These are phyloP conservation scores for Aspergillus tubingensis DNA, from an alignment of 2,329 filamentous ascomycete genomes.

Conservation along the genomic window DNA sequence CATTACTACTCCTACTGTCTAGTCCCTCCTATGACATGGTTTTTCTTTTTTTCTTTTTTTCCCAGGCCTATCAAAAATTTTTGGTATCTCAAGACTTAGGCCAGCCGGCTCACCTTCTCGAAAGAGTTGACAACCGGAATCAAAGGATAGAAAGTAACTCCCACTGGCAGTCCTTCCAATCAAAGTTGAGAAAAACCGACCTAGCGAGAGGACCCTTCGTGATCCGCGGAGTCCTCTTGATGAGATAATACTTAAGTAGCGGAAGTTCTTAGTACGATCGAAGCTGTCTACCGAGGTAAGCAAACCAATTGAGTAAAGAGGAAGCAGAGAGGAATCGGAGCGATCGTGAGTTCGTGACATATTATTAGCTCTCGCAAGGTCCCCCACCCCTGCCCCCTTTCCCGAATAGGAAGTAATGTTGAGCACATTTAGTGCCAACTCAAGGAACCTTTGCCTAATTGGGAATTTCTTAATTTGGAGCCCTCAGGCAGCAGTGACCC, in stretches of 20 bases:
- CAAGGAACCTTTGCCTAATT: constrained; percentile 8
- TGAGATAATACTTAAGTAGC: background rate
- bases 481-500: constrained; percentile 12
- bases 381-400: constrained; percentile 13
- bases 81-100: background rate
- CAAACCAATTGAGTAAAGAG: background rate
- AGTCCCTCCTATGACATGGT: too few relatives aligned
- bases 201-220: background rate
- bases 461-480: constrained; percentile 18
- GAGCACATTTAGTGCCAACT: constrained; percentile 10
- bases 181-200: background rate
- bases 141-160: background rate
- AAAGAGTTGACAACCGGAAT: background rate
- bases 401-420: constrained; percentile 4
- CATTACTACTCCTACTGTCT: too few relatives aligned
- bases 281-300: background rate
- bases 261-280: background rate
- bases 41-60: too few relatives aligned
- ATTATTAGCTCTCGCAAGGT: constrained; percentile 16
- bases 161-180: constrained; percentile 2
- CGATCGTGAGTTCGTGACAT: constrained; percentile 16
- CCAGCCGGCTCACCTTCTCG: background rate
- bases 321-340: background rate
- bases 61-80: too few relatives aligned
- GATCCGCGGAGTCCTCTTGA: background rate